Conservation (phyloP, 805 yeast species). For the Saccharomycopsis guyanensis region DNA sequence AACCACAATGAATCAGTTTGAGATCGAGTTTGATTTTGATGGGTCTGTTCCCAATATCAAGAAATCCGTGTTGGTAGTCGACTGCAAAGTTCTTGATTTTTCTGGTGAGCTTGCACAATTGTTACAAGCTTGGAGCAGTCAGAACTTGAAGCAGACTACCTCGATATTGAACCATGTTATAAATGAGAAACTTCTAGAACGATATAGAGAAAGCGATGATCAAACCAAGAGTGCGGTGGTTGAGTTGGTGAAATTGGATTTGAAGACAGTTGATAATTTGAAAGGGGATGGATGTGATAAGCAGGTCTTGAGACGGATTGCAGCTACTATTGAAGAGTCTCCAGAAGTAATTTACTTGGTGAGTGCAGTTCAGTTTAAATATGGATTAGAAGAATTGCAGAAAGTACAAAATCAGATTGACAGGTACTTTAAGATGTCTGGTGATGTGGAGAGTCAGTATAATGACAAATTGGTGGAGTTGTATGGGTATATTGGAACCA, state of each 20-base stretch:
- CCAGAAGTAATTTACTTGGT: slow-evolving; percentile 1
- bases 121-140: not conserved
- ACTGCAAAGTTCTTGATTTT: not conserved
- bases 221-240: not conserved
- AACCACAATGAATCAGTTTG: too few species aligned
- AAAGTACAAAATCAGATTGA: not conserved
- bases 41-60: too few species aligned
- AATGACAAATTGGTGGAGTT: not conserved
- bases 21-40: too few species aligned
- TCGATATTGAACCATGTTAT: not conserved
- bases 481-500: not conserved
- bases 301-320: not conserved
- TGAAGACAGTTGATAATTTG: not conserved
- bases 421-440: not conserved
- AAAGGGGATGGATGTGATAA: not conserved
- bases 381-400: not conserved
- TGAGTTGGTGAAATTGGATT: not conserved
- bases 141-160: not conserved
- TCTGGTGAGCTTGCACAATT: not conserved
- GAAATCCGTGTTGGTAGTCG: not conserved
- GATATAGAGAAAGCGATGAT: not conserved
- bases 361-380: slow-evolving; percentile 1
- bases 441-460: not conserved
- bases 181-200: not conserved
- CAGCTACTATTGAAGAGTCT: not conserved